Evolutionary conservation across 148 eudicot genomes (phyloP), one percentile per base, ranked within the genome.

Genomic region (Vaccinium corymbosum): DNA sequence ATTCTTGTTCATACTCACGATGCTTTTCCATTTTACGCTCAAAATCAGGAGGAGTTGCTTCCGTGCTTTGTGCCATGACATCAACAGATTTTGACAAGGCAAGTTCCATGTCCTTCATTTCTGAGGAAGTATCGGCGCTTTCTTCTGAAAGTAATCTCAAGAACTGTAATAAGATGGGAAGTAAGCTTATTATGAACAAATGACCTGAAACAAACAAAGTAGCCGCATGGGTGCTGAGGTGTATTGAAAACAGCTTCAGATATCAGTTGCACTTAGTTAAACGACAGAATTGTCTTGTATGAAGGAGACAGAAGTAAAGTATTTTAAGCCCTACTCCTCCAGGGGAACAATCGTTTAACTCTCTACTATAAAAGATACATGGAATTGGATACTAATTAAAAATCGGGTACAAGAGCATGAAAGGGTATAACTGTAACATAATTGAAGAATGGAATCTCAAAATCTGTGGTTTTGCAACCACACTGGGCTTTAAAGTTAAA

Each of bases 61-160:
- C 93, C 87, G 95, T 91, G 89, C 89, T 89, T 77, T 86, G 85
- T 71, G 86, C 90, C 93, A 97, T 91, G 52, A 89, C 89, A 86
- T 92, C 94, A 80, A 95, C 86, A 78, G 90, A 94, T 76, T 94
- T 95, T 12, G 98, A 86, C 85, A 97, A 87, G 70, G 92, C 95
- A 81, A 85, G 87, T 82, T 93, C 96, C 73, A 84, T 85, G 46
- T 95, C 98, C 87, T 80, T 86, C 62, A 82, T 86, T 79, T 92
- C 91, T 51, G 89, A 76, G 85, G 97, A 87, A 83, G 77, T 76
- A 29, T 89, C 90, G 59, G 87, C 87, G 61, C 84, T 89, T 85
- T 93, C 95, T 87, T 90, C 96, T 20, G 93, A 87, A 38, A 97
- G 95, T 84, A 95, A 71, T 85, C 95, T 94, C 87, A 95, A 84